Evolutionary conservation across 1,284 basidiomycete genomes (phyloP).

Genomic region (Marasmius oreades): DNA sequence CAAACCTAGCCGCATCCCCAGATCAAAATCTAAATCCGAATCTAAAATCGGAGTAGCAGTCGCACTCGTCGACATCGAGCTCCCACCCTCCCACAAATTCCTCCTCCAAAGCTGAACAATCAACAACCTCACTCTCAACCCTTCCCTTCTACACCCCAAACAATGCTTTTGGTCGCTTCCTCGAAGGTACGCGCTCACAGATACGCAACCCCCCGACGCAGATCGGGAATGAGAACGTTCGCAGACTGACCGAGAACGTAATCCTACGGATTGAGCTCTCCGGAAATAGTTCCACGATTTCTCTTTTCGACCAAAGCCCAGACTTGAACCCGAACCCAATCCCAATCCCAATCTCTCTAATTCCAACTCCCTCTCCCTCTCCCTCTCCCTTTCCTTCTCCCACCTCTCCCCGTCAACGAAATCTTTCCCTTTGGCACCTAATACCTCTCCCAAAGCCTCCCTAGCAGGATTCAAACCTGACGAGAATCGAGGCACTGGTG

Average conservation of each 20-base stretch:
- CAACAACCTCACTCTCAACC: neutral
- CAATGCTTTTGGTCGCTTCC: constrained; percentile 2
- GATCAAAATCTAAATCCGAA: no score
- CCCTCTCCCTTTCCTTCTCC: neutral
- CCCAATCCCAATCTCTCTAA: neutral
- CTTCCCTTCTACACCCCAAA: constrained; percentile 2
- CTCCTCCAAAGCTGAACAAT: neutral
- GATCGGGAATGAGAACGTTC: neutral
- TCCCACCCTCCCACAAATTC: neutral
- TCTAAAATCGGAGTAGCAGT: no score
- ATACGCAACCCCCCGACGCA: neutral
- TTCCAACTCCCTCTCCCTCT: no score
- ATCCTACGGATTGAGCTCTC: neutral
- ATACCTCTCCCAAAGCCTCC: neutral
- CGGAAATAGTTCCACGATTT: neutral
- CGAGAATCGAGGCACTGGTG: neutral
- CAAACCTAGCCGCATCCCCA: no score
- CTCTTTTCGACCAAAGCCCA: neutral
- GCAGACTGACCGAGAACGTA: neutral
- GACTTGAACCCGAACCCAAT: neutral
- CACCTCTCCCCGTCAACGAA: neutral
- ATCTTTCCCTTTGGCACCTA: neutral
- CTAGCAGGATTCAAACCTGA: neutral
- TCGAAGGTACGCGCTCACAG: neutral
- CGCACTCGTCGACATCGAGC: neutral